A percentile compares a stretch with the other conserved stretches of the same genome.
phyloP scores from a whole-genome alignment of 176 grass and related monocot species.

The Aechmea fasciata region DNA sequence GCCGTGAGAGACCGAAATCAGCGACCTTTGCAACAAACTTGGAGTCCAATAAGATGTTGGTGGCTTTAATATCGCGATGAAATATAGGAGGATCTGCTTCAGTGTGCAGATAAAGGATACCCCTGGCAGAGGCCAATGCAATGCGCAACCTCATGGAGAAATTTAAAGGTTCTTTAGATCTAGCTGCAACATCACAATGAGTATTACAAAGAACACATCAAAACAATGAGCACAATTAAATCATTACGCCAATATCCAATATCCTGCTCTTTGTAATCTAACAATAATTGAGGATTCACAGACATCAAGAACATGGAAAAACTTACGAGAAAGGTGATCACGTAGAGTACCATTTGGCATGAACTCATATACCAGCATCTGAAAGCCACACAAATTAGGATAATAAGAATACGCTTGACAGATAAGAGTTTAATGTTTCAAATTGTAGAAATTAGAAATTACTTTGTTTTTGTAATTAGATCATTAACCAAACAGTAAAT shows the following conservation, averaged over 20 bases:
- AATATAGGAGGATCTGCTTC: constrained; percentile 67
- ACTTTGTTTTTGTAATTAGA: not conserved
- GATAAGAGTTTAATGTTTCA: not conserved
- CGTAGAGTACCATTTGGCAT: constrained; percentile 69
- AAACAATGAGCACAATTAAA: not conserved
- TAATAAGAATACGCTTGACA: not conserved
- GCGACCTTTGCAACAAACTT: constrained; percentile 64
- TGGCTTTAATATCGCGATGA: constrained; percentile 65
- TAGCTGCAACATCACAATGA: constrained; percentile 31
- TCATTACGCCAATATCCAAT: not conserved
- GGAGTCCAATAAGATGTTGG: constrained; percentile 57
- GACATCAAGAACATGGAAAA: constrained; percentile 13
- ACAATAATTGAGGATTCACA: not conserved
- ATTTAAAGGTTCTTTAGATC: constrained; percentile 42
- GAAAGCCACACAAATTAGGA: constrained; percentile 23
- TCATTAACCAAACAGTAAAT: not conserved
- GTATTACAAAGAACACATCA: constrained; percentile 16
- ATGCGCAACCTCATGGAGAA: constrained; percentile 52
- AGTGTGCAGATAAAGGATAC: constrained; percentile 56
- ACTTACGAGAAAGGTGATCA: constrained; percentile 60
- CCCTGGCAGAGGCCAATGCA: constrained; percentile 42
- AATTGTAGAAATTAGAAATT: not conserved
- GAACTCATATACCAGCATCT: constrained; percentile 83
- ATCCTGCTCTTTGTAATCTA: not conserved
- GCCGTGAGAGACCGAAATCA: constrained; percentile 63